Conservation (phyloP, 345 rosid genomes). For the Murraya paniculata region DNA sequence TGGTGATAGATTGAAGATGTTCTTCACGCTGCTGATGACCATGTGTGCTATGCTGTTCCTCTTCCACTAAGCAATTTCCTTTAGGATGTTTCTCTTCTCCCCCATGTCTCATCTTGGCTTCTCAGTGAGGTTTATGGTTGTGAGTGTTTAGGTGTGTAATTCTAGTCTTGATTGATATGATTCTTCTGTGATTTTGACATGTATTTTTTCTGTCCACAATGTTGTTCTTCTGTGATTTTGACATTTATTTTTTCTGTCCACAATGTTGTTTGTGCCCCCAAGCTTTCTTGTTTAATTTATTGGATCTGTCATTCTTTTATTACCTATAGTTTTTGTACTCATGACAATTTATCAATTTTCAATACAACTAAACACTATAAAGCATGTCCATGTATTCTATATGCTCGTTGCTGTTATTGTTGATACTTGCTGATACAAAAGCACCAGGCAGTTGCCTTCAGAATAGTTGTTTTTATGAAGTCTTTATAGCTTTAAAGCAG, state of each 20-base stretch:
- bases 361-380: constrained; percentile 16
- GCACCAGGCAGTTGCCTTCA: not conserved
- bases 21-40: constrained; percentile 33
- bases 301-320: constrained; percentile 44
- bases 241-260: constrained; percentile 14
- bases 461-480: not conserved
- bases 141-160: constrained; percentile 37
- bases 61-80: constrained; percentile 19
- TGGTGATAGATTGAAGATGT: constrained; percentile 23
- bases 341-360: constrained; percentile 31
- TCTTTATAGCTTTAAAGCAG: not conserved
- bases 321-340: constrained; percentile 30
- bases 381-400: no score
- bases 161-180: constrained; percentile 32
- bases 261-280: constrained; percentile 10
- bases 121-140: constrained; percentile 30
- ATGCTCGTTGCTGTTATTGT: not conserved
- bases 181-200: constrained; percentile 29
- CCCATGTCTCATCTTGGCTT: constrained; percentile 17
- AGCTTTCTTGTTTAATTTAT: constrained; percentile 26
- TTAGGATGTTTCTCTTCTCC: constrained; percentile 2
- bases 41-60: constrained; percentile 18
- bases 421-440: not conserved
- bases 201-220: constrained; percentile 6
- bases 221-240: constrained; percentile 26